phyloP scores from a whole-genome alignment of 2,329 filamentous ascomycete species.

The Botrytis paeoniae region DNA sequence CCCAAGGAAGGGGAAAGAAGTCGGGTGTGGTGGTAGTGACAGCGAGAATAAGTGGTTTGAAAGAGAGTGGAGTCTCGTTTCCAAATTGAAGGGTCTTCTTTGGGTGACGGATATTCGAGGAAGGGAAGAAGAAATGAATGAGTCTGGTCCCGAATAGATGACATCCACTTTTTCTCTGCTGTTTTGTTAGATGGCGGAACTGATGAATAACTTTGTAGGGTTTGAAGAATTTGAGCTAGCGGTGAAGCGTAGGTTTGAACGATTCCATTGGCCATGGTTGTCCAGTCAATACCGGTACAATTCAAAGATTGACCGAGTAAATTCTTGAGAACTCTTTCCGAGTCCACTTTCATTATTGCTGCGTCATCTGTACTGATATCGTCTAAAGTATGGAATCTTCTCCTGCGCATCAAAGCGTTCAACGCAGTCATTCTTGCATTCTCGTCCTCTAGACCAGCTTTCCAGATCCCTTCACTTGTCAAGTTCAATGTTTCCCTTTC shows the following conservation, averaged over 20 bases:
- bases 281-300: slow-evolving; percentile 47
- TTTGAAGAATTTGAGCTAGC: slow-evolving; percentile 38
- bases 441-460: slow-evolving; percentile 25
- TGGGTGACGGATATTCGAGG: slow-evolving; percentile 43
- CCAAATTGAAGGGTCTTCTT: slow-evolving; percentile 36
- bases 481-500: slow-evolving; percentile 44
- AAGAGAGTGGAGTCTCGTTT: slow-evolving; percentile 38
- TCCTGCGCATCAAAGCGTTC: slow-evolving; percentile 39
- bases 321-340: slow-evolving; percentile 36
- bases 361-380: slow-evolving; percentile 39
- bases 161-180: slow-evolving; percentile 36
- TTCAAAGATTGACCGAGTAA: slow-evolving; percentile 28
- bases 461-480: slow-evolving; percentile 43
- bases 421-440: slow-evolving; percentile 37
- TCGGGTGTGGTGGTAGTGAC: slow-evolving; percentile 43
- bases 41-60: slow-evolving; percentile 42
- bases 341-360: slow-evolving; percentile 37
- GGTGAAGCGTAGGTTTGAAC: slow-evolving; percentile 41
- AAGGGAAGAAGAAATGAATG: slow-evolving; percentile 47
- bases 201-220: slow-evolving; percentile 27
- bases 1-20: slow-evolving; percentile 36
- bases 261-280: slow-evolving; percentile 42
- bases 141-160: slow-evolving; percentile 39
- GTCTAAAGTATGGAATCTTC: slow-evolving; percentile 41
- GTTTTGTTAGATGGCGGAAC: slow-evolving; percentile 33